phyloP scores from a whole-genome alignment of 2,329 filamentous ascomycete species.

The Metarhizium rileyi region DNA sequence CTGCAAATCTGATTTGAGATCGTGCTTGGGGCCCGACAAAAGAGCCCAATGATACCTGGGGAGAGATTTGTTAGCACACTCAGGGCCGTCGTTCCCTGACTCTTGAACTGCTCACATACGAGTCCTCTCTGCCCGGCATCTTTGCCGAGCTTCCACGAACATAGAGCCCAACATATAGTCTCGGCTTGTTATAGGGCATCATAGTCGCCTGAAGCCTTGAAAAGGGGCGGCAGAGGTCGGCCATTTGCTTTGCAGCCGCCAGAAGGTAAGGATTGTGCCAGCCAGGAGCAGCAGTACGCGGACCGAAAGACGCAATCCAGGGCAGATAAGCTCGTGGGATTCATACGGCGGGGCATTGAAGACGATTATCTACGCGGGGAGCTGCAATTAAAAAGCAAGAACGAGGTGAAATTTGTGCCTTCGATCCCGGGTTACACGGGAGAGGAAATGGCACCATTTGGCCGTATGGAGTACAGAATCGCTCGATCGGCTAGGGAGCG shows the following conservation, averaged over 20 bases:
- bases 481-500: background rate
- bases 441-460: background rate
- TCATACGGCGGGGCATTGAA: background rate
- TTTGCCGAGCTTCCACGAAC: conserved; percentile 6
- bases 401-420: background rate
- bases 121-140: conserved; percentile 7
- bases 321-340: background rate
- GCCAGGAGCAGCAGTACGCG: background rate
- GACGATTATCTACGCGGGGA: background rate
- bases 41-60: conserved; percentile 9
- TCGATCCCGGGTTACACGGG: background rate
- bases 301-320: background rate
- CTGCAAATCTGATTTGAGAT: conserved; percentile 1
- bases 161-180: conserved; percentile 8
- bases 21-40: conserved; percentile 5
- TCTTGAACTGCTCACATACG: background rate
- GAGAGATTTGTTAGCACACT: background rate
- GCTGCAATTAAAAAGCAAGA: background rate
- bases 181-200: conserved; percentile 4
- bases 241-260: background rate
- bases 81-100: background rate
- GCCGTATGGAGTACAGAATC: background rate
- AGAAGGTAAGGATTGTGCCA: background rate
- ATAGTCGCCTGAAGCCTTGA: background rate
- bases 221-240: background rate